These are phyloP conservation scores for Breynia disticha DNA, from an alignment of 441 rosid genomes.

Conservation along the genomic window DNA sequence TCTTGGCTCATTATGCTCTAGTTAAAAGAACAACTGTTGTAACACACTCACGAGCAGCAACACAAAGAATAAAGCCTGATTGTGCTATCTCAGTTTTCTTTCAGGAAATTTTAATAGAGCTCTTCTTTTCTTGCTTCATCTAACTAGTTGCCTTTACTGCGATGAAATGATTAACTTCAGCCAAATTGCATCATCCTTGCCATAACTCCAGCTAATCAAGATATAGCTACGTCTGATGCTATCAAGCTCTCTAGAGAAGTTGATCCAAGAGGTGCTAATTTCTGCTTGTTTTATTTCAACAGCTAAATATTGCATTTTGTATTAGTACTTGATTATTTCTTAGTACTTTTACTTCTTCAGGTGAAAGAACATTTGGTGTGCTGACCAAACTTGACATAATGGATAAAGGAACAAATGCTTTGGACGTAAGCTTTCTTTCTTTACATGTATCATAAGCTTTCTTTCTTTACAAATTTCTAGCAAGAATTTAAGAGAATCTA, in stretches of 20 bases:
- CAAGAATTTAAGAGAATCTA: neutral
- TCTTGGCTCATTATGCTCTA: too few relatives aligned
- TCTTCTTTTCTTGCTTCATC: neutral
- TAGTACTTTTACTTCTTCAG: constrained; percentile 22
- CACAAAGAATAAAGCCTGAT: too few relatives aligned
- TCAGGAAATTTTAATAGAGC: too few relatives aligned
- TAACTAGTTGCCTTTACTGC: neutral
- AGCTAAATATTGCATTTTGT: neutral
- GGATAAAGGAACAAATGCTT: constrained; percentile 94
- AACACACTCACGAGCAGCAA: neutral
- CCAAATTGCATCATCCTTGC: constrained; percentile 86
- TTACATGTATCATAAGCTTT: neutral
- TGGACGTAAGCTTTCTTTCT: constrained; percentile 39
- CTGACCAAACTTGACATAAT: constrained; percentile 89
- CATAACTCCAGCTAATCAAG: constrained; percentile 76
- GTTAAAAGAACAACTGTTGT: neutral
- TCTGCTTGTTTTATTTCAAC: constrained; percentile 7
- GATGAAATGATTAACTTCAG: constrained; percentile 18
- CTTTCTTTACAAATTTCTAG: too few relatives aligned
- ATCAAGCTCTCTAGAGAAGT: constrained; percentile 70
- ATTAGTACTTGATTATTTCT: too few relatives aligned
- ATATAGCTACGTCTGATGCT: constrained; percentile 81
- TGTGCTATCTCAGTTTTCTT: too few relatives aligned
- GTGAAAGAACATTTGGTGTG: constrained; percentile 90
- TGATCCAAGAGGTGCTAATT: constrained; percentile 46